Base-by-base conservation (phyloP, 2,329 filamentous ascomycete genomes). In the Monilinia fructigena region DNA sequence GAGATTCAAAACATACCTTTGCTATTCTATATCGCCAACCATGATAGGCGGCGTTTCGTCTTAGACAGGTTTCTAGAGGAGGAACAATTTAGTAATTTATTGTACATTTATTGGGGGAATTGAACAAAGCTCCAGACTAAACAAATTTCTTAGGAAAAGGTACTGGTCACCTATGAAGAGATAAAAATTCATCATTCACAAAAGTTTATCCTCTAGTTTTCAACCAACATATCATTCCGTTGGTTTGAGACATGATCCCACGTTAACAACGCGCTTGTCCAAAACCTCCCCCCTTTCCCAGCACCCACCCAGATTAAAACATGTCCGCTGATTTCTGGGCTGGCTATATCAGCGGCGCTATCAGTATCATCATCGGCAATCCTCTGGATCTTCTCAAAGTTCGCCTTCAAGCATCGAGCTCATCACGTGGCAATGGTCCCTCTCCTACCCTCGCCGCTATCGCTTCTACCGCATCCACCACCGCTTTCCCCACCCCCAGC, bases 331-430 rank as follows among this genome's bases (percentile, higher is more conserved):
- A 97, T 76, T 97, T 97, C 78, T 96, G 91, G 91, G 91, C 93
- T 67, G 93, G 93, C 74, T 97, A 97, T 78, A 80, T 95, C 68
- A 94, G 90, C 75, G 94, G 94, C 63, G 92, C 90, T 66, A 83
- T 89, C 59, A 91, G 92, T 55, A 97, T 97, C 73, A 80, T 96
- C 58, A 89, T 97, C 68, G 93, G 94, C 69, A 97, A 97, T 74
- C 92, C 93, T 3, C 82, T 97, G 5, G 90, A 93, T 76, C 79
- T 93, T 71, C 77, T 93, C 73, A 93, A 94, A 78, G 91, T 93
- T 63, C 89, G 89, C 52, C 81, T 96, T 2, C 94, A 98, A 82
- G 89, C 91, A 47, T 59, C 62, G 5, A 83, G 83, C 28, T 53
- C 66, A 68, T 38, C 68, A 38, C 63, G 67, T 53, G 47, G 42